phyloP scores from a whole-genome alignment of 1,284 basidiomycete species.

The Bondarzewia mesenterica region DNA sequence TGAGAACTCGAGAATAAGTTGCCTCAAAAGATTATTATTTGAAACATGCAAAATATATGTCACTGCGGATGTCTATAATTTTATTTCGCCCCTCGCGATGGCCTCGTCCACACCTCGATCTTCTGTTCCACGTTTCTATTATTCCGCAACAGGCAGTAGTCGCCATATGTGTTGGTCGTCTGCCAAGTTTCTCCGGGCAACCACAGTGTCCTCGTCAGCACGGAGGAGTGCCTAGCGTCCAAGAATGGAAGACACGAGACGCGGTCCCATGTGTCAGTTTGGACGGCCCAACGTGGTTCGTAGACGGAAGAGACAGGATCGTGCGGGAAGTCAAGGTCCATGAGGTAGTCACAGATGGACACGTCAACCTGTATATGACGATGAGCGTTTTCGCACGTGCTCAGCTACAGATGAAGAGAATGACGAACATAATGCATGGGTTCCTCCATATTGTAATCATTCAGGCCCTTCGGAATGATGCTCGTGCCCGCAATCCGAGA shows the following conservation, averaged over 20 bases:
- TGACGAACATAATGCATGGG: constrained; percentile 71
- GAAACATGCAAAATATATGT: not conserved
- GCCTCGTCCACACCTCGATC: constrained; percentile 21
- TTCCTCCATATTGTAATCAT: constrained; percentile 85
- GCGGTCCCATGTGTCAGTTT: constrained; percentile 65
- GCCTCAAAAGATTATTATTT: too few relatives aligned
- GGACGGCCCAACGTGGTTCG: constrained; percentile 74
- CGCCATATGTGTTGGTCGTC: constrained; percentile 54
- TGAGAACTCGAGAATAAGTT: too few relatives aligned
- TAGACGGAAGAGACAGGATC: constrained; percentile 44
- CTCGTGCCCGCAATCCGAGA: constrained; percentile 57
- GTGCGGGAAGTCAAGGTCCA: constrained; percentile 79
- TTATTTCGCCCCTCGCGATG: not conserved
- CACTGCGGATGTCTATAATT: not conserved
- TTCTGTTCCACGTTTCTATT: constrained; percentile 32
- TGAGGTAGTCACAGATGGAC: constrained; percentile 75
- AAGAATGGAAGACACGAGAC: constrained; percentile 75
- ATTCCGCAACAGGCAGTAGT: constrained; percentile 65
- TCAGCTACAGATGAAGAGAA: not conserved
- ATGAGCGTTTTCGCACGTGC: constrained; percentile 1
- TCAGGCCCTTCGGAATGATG: constrained; percentile 60
- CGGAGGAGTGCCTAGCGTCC: constrained; percentile 66
- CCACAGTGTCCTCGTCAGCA: constrained; percentile 72
- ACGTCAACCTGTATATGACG: constrained; percentile 70
- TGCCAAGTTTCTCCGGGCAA: constrained; percentile 66